Evolutionary conservation across 129 eudicot species (phyloP).

Genomic region (Pulicaria dysenterica): DNA sequence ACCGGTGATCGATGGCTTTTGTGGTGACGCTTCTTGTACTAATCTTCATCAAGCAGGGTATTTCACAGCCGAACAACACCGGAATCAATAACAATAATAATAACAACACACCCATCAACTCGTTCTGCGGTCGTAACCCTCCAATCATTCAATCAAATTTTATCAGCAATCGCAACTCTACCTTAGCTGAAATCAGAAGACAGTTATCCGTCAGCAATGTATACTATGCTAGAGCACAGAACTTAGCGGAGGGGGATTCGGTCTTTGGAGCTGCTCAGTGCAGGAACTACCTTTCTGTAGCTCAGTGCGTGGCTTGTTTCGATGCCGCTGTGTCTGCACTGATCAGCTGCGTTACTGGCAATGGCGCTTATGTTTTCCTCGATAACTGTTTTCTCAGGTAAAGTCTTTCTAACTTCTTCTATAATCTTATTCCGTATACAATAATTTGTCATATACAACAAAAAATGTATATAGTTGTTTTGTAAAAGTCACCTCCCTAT

Average conservation of each 20-base stretch:
- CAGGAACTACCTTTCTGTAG: constrained; percentile 44
- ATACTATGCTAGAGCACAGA: constrained; percentile 34
- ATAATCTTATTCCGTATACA: too few relatives aligned
- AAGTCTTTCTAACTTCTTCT: not conserved
- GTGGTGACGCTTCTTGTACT: constrained; percentile 18
- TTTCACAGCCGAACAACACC: constrained; percentile 26
- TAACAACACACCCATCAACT: constrained; percentile 30
- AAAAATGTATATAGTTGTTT: too few relatives aligned
- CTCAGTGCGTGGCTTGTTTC: constrained; percentile 45
- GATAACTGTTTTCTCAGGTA: constrained; percentile 51
- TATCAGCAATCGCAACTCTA: constrained; percentile 33
- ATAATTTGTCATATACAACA: too few relatives aligned
- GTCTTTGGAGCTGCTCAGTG: constrained; percentile 43
- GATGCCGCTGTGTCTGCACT: constrained; percentile 31
- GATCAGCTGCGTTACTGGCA: constrained; percentile 28
- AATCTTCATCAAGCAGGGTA: not conserved
- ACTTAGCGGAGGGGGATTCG: constrained; percentile 29
- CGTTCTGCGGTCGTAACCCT: constrained; percentile 39
- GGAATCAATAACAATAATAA: constrained; percentile 29
- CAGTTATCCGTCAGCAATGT: constrained; percentile 23
- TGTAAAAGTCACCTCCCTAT: too few relatives aligned
- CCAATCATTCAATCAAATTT: constrained; percentile 27
- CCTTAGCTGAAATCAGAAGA: constrained; percentile 28
- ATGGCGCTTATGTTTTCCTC: constrained; percentile 42
- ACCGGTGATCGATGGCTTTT: constrained; percentile 26